Evolutionary conservation across 495 filamentous ascomycete species (phyloP).

Genomic region (Corynascus novoguineensis): DNA sequence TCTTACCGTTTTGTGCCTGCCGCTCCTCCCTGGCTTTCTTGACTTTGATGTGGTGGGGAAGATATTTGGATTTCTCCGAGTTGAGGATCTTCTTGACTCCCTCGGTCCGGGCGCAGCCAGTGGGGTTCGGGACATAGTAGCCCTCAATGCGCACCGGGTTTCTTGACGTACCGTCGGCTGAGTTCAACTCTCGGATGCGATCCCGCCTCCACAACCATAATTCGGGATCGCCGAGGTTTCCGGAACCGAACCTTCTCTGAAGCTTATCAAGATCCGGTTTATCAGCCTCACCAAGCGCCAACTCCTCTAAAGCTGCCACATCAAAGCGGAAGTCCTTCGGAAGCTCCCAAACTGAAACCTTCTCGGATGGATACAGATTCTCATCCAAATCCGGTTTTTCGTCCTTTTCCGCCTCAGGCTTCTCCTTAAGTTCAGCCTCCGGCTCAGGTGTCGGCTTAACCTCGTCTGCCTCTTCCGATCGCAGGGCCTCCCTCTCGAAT

Average conservation of each 20-base stretch:
- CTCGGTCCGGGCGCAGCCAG: constrained; percentile 85
- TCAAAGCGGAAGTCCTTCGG: constrained; percentile 30
- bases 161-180: constrained; percentile 33
- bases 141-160: constrained; percentile 62
- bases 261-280: constrained; percentile 74
- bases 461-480: constrained; percentile 33
- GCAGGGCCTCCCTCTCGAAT: constrained; percentile 31
- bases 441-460: constrained; percentile 17
- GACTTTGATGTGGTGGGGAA: constrained; percentile 94
- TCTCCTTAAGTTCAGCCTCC: constrained; percentile 18
- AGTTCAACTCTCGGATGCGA: constrained; percentile 79
- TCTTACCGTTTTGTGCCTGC: constrained; percentile 69
- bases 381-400: constrained; percentile 28
- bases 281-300: constrained; percentile 63
- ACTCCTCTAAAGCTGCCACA: constrained; percentile 29
- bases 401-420: constrained; percentile 17
- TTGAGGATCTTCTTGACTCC: constrained; percentile 90
- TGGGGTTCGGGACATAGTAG: constrained; percentile 81
- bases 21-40: constrained; percentile 83
- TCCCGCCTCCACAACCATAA: constrained; percentile 90
- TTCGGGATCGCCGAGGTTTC: constrained; percentile 58
- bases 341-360: constrained; percentile 25
- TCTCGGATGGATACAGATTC: constrained; percentile 35
- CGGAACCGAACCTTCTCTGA: constrained; percentile 61
- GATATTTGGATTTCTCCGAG: constrained; percentile 94